These are phyloP conservation scores for Suhomyces canberraensis DNA, from an alignment of 805 yeast genomes.

Conservation along the genomic window DNA sequence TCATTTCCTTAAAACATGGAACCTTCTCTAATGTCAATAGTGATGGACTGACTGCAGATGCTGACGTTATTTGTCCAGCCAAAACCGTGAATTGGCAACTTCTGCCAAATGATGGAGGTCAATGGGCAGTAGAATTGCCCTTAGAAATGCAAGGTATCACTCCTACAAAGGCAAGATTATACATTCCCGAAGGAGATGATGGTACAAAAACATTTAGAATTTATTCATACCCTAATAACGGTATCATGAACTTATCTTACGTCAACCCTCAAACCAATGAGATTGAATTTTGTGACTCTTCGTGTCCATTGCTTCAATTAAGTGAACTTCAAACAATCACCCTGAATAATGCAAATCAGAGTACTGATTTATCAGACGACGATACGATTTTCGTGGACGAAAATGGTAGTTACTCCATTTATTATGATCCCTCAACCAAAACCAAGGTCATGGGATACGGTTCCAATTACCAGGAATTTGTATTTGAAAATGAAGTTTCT, in stretches of 20 bases:
- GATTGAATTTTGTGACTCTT: slow-evolving; percentile 73
- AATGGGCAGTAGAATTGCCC: slow-evolving; percentile 63
- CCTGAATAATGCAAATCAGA: slow-evolving; percentile 20
- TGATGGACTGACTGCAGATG: slow-evolving; percentile 26
- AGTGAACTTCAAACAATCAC: slow-evolving; percentile 30
- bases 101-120: slow-evolving; percentile 48
- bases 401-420: slow-evolving; percentile 34
- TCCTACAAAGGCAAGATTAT: slow-evolving; percentile 74
- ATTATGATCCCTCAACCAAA: slow-evolving; percentile 32
- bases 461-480: slow-evolving; percentile 71
- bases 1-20: slow-evolving; percentile 58
- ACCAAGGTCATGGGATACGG: slow-evolving; percentile 42
- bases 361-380: slow-evolving; percentile 18
- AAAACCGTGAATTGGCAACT: slow-evolving; percentile 53
- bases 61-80: slow-evolving; percentile 53
- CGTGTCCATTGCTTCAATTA: slow-evolving; percentile 67
- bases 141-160: slow-evolving; percentile 42
- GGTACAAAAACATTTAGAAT: slow-evolving; percentile 67
- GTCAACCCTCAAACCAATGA: slow-evolving; percentile 67
- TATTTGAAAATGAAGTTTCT: slow-evolving; percentile 65
- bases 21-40: slow-evolving; percentile 47
- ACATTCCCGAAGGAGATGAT: slow-evolving; percentile 50
- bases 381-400: slow-evolving; percentile 30
- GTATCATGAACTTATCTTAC: slow-evolving; percentile 90
- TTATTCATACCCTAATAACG: slow-evolving; percentile 71